These are phyloP conservation scores for Cyberlindnera mycetangii DNA, from an alignment of 805 yeast genomes.

Conservation along the genomic window DNA sequence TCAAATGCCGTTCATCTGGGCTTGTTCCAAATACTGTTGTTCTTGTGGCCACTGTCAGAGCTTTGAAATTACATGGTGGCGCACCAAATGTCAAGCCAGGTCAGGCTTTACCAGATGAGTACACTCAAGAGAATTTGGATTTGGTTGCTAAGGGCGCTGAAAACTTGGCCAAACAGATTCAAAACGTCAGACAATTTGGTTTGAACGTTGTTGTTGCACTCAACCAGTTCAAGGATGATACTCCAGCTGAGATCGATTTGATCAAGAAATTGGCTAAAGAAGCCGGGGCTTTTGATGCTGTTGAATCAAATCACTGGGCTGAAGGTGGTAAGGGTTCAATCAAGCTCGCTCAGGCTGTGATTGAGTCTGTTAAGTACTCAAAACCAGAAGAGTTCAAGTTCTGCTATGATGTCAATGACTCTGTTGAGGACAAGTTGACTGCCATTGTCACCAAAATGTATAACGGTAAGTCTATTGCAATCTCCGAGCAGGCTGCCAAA, in stretches of 20 bases:
- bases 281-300: constrained; percentile 80
- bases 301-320: constrained; percentile 83
- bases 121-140: constrained; percentile 67
- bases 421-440: constrained; percentile 65
- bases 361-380: constrained; percentile 52
- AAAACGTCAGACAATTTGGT: constrained; percentile 68
- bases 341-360: constrained; percentile 68
- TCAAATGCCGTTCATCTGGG: constrained; percentile 81
- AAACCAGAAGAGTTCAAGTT: constrained; percentile 43
- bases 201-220: constrained; percentile 81
- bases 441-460: constrained; percentile 73
- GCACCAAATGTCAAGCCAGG: constrained; percentile 89
- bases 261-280: constrained; percentile 64
- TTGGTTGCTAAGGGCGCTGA: constrained; percentile 67
- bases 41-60: constrained; percentile 81
- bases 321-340: constrained; percentile 83
- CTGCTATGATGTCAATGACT: constrained; percentile 58
- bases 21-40: constrained; percentile 74
- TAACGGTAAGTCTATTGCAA: constrained; percentile 71
- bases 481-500: constrained; percentile 64
- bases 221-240: constrained; percentile 73
- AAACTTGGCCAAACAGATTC: constrained; percentile 73
- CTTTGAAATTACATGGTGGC: constrained; percentile 84
- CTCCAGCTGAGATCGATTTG: constrained; percentile 64
- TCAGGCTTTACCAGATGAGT: constrained; percentile 70